phyloP scores from a whole-genome alignment of 2,329 filamentous ascomycete species.

The Penicillium concentricum region DNA sequence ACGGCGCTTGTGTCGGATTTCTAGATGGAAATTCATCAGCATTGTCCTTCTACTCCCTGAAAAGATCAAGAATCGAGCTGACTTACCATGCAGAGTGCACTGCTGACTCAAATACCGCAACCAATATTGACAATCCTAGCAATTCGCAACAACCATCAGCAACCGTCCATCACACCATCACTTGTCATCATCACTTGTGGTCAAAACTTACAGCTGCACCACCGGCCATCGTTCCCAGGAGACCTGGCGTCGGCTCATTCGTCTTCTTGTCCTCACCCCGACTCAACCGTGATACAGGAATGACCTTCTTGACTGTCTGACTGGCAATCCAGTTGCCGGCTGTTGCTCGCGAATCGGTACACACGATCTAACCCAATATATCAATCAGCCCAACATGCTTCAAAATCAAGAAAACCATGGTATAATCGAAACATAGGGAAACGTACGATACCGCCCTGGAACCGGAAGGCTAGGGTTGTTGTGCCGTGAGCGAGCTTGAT shows the following conservation, averaged over 20 bases:
- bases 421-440: neutral
- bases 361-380: conserved; percentile 66
- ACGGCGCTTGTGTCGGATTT: conserved; percentile 97
- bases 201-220: conserved; percentile 72
- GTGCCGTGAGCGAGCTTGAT: conserved; percentile 99
- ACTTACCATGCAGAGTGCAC: conserved; percentile 81
- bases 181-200: neutral
- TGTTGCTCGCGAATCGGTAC: conserved; percentile 94
- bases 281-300: conserved; percentile 51
- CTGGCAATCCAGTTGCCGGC: conserved; percentile 99
- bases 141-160: conserved; percentile 10
- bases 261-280: conserved; percentile 38
- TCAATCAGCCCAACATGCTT: neutral
- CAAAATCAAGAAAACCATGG: neutral
- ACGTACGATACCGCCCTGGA: conserved; percentile 82
- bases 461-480: conserved; percentile 95
- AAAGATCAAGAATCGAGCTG: neutral
- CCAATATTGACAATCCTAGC: conserved; percentile 97
- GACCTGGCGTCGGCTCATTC: conserved; percentile 42
- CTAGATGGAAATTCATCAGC: conserved; percentile 19
- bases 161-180: neutral
- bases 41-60: neutral
- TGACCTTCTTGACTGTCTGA: conserved; percentile 99
- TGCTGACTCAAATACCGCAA: conserved; percentile 98
- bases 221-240: conserved; percentile 97